Base-by-base conservation (phyloP, 2,329 filamentous ascomycete genomes). In the Colletotrichum paranaense region DNA sequence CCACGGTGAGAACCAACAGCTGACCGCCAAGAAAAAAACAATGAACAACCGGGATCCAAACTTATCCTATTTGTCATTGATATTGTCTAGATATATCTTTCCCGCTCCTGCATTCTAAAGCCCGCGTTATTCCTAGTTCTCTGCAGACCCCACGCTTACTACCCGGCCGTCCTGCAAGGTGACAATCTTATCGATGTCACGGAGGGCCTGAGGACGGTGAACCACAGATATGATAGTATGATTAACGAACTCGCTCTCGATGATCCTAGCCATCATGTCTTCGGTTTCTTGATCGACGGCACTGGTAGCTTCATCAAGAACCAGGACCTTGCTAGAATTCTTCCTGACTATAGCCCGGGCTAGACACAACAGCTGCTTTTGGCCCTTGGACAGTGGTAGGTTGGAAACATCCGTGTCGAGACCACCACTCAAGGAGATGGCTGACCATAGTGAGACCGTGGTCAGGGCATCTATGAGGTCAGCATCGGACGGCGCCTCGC, bases 241-340 rank as follows among this genome's bases (percentile, higher is more conserved):
- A 4, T 74, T 52, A 3, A 60, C 12, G 6, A 81, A 81, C 4
- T 75, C 65, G 19, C 76, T 71, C 28, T 67, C 63, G 1, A 78
- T 73, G 11, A 76, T 60, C n/a, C 32, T 38, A 28, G 68, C 55
- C 64, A 78, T 74, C 6, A 73, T 57, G 1, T 69, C 71, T 16
- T 78, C 76, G 1, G 75, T 75, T 59, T 83, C 81, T 80, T 86
- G 85, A 71, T 88, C 87, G 26, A 75, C 74, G 7, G 92, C 90
- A 60, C 88, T 91, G 0, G 92, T 94, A 1, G 92, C 92, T 79
- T 94, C 92, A 75, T 94, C 92, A 1, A 94, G 83, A 35, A 94
- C 88, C 0, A 94, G 82, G 56, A 94, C 89, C 3, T 85, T 85
- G 0, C 64, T 62, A 0, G 30, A 24, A 7, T 69, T 6, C 53